Percentiles rank a stretch among this genome's conserved stretches.
Conservation (phyloP, 495 filamentous ascomycete genomes). For the Pyrenula aspistea region DNA sequence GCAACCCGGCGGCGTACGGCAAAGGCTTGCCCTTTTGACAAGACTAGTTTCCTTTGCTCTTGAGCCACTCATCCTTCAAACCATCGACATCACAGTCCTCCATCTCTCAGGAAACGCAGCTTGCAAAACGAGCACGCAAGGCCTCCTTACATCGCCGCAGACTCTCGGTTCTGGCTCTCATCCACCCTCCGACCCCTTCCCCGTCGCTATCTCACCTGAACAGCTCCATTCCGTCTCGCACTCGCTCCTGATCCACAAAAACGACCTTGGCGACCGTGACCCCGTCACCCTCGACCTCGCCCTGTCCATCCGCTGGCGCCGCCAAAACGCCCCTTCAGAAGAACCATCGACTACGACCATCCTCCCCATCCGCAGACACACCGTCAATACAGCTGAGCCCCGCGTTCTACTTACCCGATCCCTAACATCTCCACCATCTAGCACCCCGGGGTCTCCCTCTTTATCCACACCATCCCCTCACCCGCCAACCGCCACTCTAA, state of each 20-base stretch:
- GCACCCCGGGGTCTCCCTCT: slow-evolving; percentile 77
- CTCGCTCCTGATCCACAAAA: slow-evolving; percentile 56
- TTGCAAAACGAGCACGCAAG: slow-evolving; percentile 30
- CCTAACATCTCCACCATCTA: slow-evolving; percentile 90
- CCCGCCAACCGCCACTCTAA: slow-evolving; percentile 92
- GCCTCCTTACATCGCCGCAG: slow-evolving; percentile 13
- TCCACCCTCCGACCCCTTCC: neutral
- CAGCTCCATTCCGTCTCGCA: slow-evolving; percentile 61
- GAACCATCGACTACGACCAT: slow-evolving; percentile 29
- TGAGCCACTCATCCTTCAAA: slow-evolving; percentile 40
- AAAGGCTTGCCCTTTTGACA: slow-evolving; percentile 68
- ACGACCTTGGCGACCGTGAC: slow-evolving; percentile 66
- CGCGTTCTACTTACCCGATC: slow-evolving; percentile 72
- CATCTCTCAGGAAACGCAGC: slow-evolving; percentile 41
- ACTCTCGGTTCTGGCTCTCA: neutral
- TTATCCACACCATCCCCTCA: slow-evolving; percentile 81
- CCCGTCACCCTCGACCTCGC: slow-evolving; percentile 58
- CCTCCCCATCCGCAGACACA: slow-evolving; percentile 65
- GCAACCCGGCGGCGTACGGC: slow-evolving; percentile 51
- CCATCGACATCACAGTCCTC: slow-evolving; percentile 50
- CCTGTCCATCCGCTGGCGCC: slow-evolving; percentile 68
- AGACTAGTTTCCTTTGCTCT: slow-evolving; percentile 63
- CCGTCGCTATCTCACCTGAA: slow-evolving; percentile 38
- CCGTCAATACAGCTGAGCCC: slow-evolving; percentile 71
- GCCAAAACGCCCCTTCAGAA: slow-evolving; percentile 15